Evolutionary conservation across 2,329 filamentous ascomycete species (phyloP).

Genomic region (Fusarium vanettenii): DNA sequence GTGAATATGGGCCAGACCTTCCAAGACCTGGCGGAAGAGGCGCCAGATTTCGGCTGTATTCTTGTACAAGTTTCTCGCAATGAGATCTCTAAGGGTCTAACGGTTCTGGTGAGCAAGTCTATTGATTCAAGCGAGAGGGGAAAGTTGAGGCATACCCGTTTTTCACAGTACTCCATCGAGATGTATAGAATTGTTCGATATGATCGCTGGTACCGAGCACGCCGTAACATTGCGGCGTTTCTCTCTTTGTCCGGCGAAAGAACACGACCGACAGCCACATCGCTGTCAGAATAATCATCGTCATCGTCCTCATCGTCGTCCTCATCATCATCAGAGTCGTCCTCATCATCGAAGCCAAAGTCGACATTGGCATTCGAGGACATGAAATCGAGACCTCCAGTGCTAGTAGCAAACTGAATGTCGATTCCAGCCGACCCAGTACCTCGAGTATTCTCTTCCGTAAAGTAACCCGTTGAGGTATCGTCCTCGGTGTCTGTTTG

Average conservation of each 20-base stretch:
- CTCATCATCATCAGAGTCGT: slow-evolving; percentile 56
- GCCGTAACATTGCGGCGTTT: slow-evolving; percentile 42
- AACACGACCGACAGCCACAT: slow-evolving; percentile 42
- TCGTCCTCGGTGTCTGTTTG: slow-evolving; percentile 67
- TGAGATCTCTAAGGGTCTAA: slow-evolving; percentile 86
- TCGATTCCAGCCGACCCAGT: slow-evolving; percentile 55
- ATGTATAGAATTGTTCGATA: slow-evolving; percentile 88
- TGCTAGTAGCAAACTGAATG: slow-evolving; percentile 76
- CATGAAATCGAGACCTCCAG: slow-evolving; percentile 90
- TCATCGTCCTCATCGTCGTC: slow-evolving; percentile 60
- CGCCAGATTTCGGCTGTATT: slow-evolving; percentile 87
- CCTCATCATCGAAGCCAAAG: slow-evolving; percentile 72
- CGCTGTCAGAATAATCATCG: slow-evolving; percentile 55
- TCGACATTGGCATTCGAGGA: slow-evolving; percentile 85
- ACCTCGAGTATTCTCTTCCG: slow-evolving; percentile 47
- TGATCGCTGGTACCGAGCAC: slow-evolving; percentile 59
- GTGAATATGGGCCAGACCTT: slow-evolving; percentile 92
- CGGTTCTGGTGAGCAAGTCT: slow-evolving; percentile 14
- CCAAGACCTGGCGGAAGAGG: slow-evolving; percentile 88
- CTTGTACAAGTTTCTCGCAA: slow-evolving; percentile 78
- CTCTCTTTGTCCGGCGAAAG: slow-evolving; percentile 48
- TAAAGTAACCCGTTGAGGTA: slow-evolving; percentile 62
- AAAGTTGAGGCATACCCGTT: slow-evolving; percentile 67
- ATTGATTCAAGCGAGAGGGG: too few species aligned
- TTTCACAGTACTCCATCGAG: slow-evolving; percentile 99